These are phyloP conservation scores for Phytopythium vexans DNA, from an alignment of 352 stramenopile genomes.

Conservation along the genomic window DNA sequence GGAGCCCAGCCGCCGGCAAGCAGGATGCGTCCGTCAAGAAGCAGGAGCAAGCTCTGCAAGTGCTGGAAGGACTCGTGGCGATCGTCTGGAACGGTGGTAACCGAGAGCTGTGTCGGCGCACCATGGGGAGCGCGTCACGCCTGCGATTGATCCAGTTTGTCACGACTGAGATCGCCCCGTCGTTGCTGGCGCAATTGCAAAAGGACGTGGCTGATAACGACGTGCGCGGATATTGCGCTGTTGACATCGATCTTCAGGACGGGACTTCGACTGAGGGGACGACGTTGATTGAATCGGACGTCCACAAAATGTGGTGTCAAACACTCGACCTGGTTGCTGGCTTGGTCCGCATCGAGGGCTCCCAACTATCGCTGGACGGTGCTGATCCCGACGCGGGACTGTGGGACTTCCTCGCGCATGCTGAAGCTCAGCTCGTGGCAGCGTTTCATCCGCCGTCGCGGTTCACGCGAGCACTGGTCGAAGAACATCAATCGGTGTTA, in stretches of 20 bases:
- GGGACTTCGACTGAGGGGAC: constrained; percentile 8
- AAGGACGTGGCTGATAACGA: constrained; percentile 25
- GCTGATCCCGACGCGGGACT: constrained; percentile 18
- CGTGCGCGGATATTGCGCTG: constrained; percentile 30
- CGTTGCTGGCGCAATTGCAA: constrained; percentile 36
- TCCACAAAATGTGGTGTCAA: constrained; percentile 61
- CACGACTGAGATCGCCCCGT: constrained; percentile 41
- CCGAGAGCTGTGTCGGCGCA: constrained; percentile 41
- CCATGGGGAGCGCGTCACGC: constrained; percentile 30
- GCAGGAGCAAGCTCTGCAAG: constrained; percentile 38
- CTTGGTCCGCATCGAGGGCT: constrained; percentile 29
- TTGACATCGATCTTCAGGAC: neutral
- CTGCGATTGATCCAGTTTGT: constrained; percentile 40
- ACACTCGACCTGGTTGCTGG: constrained; percentile 43
- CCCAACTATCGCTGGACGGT: neutral
- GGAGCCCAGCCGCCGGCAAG: constrained; percentile 14
- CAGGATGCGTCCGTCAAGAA: constrained; percentile 9
- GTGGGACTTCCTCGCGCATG: constrained; percentile 57
- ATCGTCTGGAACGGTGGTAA: constrained; percentile 58
- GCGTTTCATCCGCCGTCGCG: constrained; percentile 28
- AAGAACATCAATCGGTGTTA: constrained; percentile 44
- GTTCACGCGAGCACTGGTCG: constrained; percentile 39
- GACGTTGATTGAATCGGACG: constrained; percentile 26
- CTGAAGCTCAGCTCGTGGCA: constrained; percentile 38
- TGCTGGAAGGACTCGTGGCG: constrained; percentile 40